Evolutionary conservation across 2,329 filamentous ascomycete species (phyloP), one percentile per base, ranked within the genome.

Genomic region (Seiridium unicorne): DNA sequence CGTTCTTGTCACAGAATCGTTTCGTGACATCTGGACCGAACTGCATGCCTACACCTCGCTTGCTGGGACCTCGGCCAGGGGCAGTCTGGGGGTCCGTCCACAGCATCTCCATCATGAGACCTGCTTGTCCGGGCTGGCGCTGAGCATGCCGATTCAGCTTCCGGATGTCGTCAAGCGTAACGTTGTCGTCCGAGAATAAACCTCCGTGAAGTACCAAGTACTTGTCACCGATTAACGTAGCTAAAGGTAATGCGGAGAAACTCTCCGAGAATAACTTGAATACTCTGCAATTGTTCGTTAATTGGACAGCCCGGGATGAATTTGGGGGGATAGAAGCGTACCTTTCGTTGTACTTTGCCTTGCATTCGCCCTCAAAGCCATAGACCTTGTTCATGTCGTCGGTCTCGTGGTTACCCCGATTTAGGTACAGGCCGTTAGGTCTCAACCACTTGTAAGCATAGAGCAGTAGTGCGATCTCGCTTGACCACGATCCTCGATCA

Each of bases 101-200:
- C 51, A 99, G 85, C 95, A 99, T 99, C 78, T 99, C 95, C 95
- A 99, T 99, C 95, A 99, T 99, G 69, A 99, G 79, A 11, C 95
- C 95, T 54, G 90, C 80, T 75, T 99, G 95, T 38, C 95, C 95
- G 3, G 95, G 94, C 71, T 98, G 94, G 63, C 92, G 85, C 77
- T 98, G 95, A 73, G 86, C 88, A 78, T 97, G 93, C 65, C 94
- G 84, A 77, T 98, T 89, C 60, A 98, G 81, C 78, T 96, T 96
- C 66, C 95, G 87, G 67, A 99, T 96, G 72, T 99, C 94, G 66
- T 98, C 92, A 57, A 99, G 80, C 0, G 91, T 93, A 64, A 94
- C 84, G 67, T 91, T 95, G 77, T 99, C 95, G 72, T 98, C 91
- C 1, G 94, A 98, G 83, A 98, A 97, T 51, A 98, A 84, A 66